Evolutionary conservation across 768 basidiomycete species (phyloP), one percentile per base, ranked within the genome.

Genomic region (Lactarius quietus): DNA sequence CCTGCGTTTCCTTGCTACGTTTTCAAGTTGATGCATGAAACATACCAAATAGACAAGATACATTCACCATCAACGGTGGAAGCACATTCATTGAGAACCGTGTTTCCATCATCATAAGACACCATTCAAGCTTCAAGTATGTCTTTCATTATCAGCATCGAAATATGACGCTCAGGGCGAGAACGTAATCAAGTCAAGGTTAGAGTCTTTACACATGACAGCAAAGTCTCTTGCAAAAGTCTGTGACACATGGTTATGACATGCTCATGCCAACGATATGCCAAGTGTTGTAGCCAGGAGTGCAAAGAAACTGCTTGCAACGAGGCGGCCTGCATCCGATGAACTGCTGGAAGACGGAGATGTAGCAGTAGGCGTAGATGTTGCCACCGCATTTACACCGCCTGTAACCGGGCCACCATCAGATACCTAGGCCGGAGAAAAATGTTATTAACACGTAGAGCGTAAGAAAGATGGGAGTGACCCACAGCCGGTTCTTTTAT

Each of bases 401-500:
- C 81, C 80, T 23, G 75, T 75, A 14, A 79, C 76, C 8, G 76
- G 73, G 20, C 80, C 82, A 52, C 62, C 74, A 68, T 78, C 77
- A 2, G 63, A 70, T 71, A 80, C 75, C 80, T 79, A 55, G 20
- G 33, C 33, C 18, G 45, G 36, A 14, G 36, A 33, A 52, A 33
- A 26, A 41, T 9, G 6, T 26, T 23, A 33, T 60, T 58, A 63
- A 15, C 23, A n/a, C n/a, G 9, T 3, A 10, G 39, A 18, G 36
- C 18, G 3, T 38, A 29, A 18, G 33, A 23, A 31, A 17, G 6
- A 18, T 15, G 20, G 53, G 14, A 26, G n/a, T 28, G 26, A 65
- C 79, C 64, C 71, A 82, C 82, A 7, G 73, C 73, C 12, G 59
- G 58, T 64, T 80, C 81, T 12, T 59, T 70, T 26, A 28, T 3